Evolutionary conservation across 2,329 filamentous ascomycete genomes (phyloP).

Genomic region (Knoxdaviesia proteae): DNA sequence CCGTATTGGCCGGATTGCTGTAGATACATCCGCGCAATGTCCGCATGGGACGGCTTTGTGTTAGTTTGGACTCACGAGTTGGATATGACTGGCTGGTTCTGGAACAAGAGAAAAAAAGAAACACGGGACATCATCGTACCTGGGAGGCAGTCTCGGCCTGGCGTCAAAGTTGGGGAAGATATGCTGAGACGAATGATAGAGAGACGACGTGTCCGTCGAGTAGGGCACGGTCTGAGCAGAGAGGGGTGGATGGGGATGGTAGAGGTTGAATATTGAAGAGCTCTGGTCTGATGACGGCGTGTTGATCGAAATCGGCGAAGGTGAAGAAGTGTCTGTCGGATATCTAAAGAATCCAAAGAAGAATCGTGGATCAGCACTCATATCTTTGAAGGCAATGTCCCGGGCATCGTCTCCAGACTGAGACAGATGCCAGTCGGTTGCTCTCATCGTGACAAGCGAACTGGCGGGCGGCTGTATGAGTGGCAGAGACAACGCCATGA

Average conservation of each 20-base stretch:
- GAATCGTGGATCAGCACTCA: no score
- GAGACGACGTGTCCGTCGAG: constrained; percentile 25
- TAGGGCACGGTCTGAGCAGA: constrained; percentile 26
- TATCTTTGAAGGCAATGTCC: no score
- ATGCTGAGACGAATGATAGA: constrained; percentile 23
- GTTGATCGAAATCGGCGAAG: no score
- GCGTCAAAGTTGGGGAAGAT: constrained; percentile 29
- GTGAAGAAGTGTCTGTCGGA: no score
- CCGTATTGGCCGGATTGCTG: constrained; percentile 28
- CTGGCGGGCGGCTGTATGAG: no score
- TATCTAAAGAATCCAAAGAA: no score
- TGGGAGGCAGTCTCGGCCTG: constrained; percentile 31
- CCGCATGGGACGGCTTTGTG: not conserved
- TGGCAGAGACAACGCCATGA: no score
- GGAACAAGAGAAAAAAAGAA: not conserved
- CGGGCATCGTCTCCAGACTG: no score
- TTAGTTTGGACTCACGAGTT: not conserved
- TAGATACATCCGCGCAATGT: constrained; percentile 4
- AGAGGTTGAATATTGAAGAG: no score
- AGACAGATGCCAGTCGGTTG: no score
- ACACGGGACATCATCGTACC: constrained; percentile 17
- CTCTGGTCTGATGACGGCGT: no score
- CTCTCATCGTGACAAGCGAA: no score
- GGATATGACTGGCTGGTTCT: constrained; percentile 1
- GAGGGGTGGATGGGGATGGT: constrained; percentile 18